Evolutionary conservation across 768 basidiomycete species (phyloP), one percentile per base, ranked within the genome.

Genomic region (Pilatotrama ljubarskyi): DNA sequence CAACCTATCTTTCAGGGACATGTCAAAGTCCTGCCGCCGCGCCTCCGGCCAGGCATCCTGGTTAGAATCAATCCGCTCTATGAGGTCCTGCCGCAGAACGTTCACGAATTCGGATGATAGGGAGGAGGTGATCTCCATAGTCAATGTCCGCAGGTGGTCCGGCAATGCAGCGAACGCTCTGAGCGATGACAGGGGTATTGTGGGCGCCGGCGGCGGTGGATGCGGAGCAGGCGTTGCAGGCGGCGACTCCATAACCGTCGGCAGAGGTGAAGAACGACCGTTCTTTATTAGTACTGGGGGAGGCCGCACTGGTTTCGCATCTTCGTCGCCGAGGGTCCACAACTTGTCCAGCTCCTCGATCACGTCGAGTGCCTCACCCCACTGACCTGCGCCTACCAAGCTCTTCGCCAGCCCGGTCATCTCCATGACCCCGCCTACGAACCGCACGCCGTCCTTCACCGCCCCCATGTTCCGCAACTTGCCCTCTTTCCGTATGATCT

Each of bases 311-410:
- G 55, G 55, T 22, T 40, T 37, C 9, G 55, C 41, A 6, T 40
- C 32, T 3, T 51, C 26, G 17, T 10, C 44, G 13, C 55, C 46
- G 4, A 51, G 59, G 15, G 80, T 73, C 84, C 87, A 88, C 65
- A 90, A 72, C 48, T 72, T 74, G 55, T 88, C 80, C 61, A 94
- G 71, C 50, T 84, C 81, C 48, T 91, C 86, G 37, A 93, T 82
- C 17, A 94, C 79, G 47, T 81, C 82, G 56, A 98, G 74, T 7
- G 94, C 94, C 55, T 91, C 90, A 14, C 84, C 84, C 90, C 93
- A 98, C 64, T 97, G 91, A 0, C 91, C 93, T 18, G 86, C 87
- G 48, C 79, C 80, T n/a, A 95, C 92, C 52, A 97, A 72, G 24
- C 82, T 79, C 56, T 81, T 84, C 26, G 88, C 86, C 41, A 93